Evolutionary conservation across 1,284 basidiomycete species (phyloP).

Genomic region (Sporisorium scitamineum): DNA sequence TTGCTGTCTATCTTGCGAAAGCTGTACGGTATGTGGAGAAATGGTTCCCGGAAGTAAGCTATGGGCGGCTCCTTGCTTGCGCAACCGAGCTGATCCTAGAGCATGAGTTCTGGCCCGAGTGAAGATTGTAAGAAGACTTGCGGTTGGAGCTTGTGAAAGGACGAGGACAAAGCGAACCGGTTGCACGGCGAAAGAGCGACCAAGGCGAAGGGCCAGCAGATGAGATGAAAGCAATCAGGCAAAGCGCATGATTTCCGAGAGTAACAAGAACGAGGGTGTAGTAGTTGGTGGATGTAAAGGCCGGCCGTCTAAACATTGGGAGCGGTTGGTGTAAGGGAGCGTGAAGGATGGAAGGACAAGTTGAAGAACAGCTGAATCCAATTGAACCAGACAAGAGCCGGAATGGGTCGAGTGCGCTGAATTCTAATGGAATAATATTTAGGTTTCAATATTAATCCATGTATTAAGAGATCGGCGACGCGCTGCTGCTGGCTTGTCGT

Average conservation of each 20-base stretch:
- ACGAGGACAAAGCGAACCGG: not conserved
- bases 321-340: not conserved
- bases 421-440: too few species aligned
- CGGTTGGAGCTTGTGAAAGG: too few species aligned
- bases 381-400: not conserved
- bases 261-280: not conserved
- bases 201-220: not conserved
- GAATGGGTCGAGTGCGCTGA: not conserved
- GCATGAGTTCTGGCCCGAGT: slow-evolving; percentile 10
- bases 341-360: not conserved
- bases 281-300: too few species aligned
- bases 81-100: not conserved
- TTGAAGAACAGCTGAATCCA: too few species aligned
- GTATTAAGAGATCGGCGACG: slow-evolving; percentile 2
- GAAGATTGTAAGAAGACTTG: too few species aligned
- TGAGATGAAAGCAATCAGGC: slow-evolving; percentile 8
- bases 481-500: not conserved
- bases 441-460: not conserved
- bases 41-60: slow-evolving; percentile 43
- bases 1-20: not conserved
- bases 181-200: not conserved
- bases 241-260: not conserved
- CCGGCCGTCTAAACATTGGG: too few species aligned
- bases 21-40: not conserved
- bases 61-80: not conserved